Evolutionary conservation across 768 basidiomycete species (phyloP), one percentile per base, ranked within the genome.

Genomic region (Rhodotorula sphaerocarpa): DNA sequence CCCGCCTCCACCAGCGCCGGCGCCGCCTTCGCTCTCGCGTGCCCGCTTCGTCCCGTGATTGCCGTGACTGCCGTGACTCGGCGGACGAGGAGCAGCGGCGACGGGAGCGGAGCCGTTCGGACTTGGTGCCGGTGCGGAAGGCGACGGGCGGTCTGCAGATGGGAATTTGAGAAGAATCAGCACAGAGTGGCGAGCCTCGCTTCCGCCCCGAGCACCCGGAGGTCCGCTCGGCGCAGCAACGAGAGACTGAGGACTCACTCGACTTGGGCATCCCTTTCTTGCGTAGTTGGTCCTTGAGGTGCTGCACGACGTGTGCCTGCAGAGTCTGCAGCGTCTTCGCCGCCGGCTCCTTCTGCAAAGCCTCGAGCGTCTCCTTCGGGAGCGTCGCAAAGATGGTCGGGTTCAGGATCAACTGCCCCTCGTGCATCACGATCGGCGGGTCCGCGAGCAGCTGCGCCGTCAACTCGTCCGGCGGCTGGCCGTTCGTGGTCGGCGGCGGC

Each of bases 341-440:
- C 1, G 88, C 87, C 3, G 88, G 88, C 74, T 90, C 82, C 55
- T 81, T 80, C 75, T 90, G 86, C 31, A 92, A 77, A 48, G 86
- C 84, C 59, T 80, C 81, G 47, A 93, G 76, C 74, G 86, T 86
- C 64, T 85, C 84, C 47, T 80, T 78, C 6, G 85, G 82, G 18
- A 93, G 80, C 57, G 84, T 84, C 14, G 85, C 81, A 23, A 95
- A 95, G 39, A 93, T 85, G 27, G 81, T 80, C 3, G 91, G 91
- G 70, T 88, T 87, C 42, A 95, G 82, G 59, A 90, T 82, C 27
- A 95, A 81, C 34, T 82, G 85, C 56, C 88, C 85, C 67, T 90
- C 85, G 66, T 92, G 88, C 18, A 92, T 77, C 28, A 88, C 82
- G 78, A 95, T 89, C 36, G 84, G 84, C 33, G 79, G 80, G 43